Evolutionary conservation across 1,284 basidiomycete genomes (phyloP), one percentile per base, ranked within the genome.

Genomic region (Pseudozyma pruni): DNA sequence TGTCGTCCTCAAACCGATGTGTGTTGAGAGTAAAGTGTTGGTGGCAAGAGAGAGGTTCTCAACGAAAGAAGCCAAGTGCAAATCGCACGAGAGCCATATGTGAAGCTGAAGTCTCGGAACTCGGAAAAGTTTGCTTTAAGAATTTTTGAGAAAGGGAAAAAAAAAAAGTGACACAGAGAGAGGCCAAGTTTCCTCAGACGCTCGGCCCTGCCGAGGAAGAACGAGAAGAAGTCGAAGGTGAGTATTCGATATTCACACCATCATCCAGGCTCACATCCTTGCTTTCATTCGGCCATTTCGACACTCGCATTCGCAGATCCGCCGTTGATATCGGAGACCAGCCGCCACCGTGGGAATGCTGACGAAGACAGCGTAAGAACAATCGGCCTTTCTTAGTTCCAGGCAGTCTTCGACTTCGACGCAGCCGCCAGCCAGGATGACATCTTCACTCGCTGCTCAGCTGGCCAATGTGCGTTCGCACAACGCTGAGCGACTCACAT

Each of bases 401-500:
- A 11, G 7, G 11, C 27, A 6, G 27, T 29, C 27, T 7, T 29
- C 27, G 11, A 11, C 11, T 11, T 17, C 34, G 22, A 16, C 11
- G 19, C 19, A 8, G 32, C 33, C n/a, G 8, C 10, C 4, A 17
- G 5, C 11, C 42, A 59, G 33, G 20, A 90, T 91, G 89, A 85
- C 87, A 68, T 90, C 91, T 20, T 90, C 90, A 75, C 89, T 98
- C 67, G 91, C 93, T 17, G 84, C 86, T 16, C 94, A 97, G 84
- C 87, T 98, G 27, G 89, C 91, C 35, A 87, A 89, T 74, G 88
- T 89, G 72, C 88, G 89, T 14, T 95, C 93, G 19, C 85, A 93
- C 37, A 94, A 96, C 84, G 86, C 90, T 29, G 84, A 87, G 37
- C 85, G 93, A 41, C 87, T 94, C 27, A 88, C 88, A 23, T 90